Conservation (phyloP, 2,329 filamentous ascomycete species). For the Calonectria henricotiae region DNA sequence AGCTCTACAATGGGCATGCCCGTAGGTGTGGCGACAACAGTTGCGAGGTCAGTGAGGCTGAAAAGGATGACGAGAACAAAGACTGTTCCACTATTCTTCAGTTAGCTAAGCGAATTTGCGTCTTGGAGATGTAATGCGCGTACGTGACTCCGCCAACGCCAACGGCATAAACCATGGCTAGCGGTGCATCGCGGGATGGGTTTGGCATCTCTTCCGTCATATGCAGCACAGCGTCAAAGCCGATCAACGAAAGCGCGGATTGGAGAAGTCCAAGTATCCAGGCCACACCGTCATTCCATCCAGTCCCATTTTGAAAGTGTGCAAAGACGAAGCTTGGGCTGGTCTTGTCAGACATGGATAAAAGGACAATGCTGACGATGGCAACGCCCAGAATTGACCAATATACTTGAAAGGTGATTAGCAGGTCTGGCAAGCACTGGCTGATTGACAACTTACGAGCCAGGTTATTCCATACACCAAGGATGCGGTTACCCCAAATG, state of each 20-base stretch:
- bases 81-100: slow-evolving; percentile 51
- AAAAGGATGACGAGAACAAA: slow-evolving; percentile 63
- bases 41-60: slow-evolving; percentile 58
- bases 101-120: neutral
- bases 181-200: slow-evolving; percentile 59
- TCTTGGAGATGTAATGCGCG: slow-evolving; percentile 33
- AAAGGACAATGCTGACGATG: slow-evolving; percentile 62
- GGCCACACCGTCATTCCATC: slow-evolving; percentile 64
- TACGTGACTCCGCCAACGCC: slow-evolving; percentile 60
- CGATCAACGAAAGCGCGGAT: slow-evolving; percentile 56
- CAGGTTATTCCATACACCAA: slow-evolving; percentile 61
- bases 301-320: slow-evolving; percentile 63
- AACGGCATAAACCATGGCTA: slow-evolving; percentile 63
- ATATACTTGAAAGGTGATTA: slow-evolving; percentile 52
- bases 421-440: neutral
- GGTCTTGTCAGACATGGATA: slow-evolving; percentile 61
- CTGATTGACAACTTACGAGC: slow-evolving; percentile 53
- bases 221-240: slow-evolving; percentile 59
- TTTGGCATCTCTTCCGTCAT: slow-evolving; percentile 54
- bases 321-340: slow-evolving; percentile 62
- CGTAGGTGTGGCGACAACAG: slow-evolving; percentile 58
- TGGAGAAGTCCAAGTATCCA: slow-evolving; percentile 66
- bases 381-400: slow-evolving; percentile 63
- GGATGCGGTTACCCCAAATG: slow-evolving; percentile 60
- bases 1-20: slow-evolving; percentile 66